Conservation (phyloP, 495 filamentous ascomycete species). For the Aspergillus homomorphus region DNA sequence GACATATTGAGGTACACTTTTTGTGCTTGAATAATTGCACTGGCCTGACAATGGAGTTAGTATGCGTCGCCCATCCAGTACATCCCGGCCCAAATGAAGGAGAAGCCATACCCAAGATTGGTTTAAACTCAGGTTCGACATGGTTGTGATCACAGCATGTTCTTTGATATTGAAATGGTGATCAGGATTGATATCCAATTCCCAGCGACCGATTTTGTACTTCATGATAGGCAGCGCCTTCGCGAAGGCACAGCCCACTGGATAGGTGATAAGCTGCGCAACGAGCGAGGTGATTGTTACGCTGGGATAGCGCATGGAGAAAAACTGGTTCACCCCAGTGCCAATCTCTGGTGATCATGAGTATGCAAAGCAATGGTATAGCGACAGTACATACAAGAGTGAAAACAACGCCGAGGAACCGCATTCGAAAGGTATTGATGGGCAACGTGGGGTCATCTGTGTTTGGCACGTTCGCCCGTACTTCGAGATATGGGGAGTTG, state of each 20-base stretch:
- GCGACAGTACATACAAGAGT: conserved; percentile 44
- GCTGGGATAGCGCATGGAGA: conserved; percentile 71
- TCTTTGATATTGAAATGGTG: conserved; percentile 50
- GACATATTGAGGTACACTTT: conserved; percentile 37
- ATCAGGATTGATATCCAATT: conserved; percentile 48
- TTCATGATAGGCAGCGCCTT: conserved; percentile 45
- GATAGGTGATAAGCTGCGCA: conserved; percentile 64
- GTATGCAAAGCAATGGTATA: neutral
- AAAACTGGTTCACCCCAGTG: conserved; percentile 61
- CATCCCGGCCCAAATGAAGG: neutral
- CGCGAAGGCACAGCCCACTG: conserved; percentile 42
- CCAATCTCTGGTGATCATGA: conserved; percentile 5
- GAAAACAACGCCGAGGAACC: conserved; percentile 58
- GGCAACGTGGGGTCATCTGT: conserved; percentile 56
- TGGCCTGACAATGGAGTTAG: conserved; percentile 49
- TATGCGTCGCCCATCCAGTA: neutral
- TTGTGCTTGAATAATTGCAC: conserved; percentile 57
- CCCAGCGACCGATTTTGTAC: conserved; percentile 44
- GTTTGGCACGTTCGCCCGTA: conserved; percentile 40
- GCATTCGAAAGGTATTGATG: conserved; percentile 60
- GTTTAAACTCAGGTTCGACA: conserved; percentile 40
- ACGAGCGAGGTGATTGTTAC: conserved; percentile 58
- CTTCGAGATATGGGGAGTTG: conserved; percentile 46
- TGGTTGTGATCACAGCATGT: conserved; percentile 57
- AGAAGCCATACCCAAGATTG: conserved; percentile 13